Conservation (phyloP, 2,329 filamentous ascomycete genomes). For the Raffaelea albimanens region DNA sequence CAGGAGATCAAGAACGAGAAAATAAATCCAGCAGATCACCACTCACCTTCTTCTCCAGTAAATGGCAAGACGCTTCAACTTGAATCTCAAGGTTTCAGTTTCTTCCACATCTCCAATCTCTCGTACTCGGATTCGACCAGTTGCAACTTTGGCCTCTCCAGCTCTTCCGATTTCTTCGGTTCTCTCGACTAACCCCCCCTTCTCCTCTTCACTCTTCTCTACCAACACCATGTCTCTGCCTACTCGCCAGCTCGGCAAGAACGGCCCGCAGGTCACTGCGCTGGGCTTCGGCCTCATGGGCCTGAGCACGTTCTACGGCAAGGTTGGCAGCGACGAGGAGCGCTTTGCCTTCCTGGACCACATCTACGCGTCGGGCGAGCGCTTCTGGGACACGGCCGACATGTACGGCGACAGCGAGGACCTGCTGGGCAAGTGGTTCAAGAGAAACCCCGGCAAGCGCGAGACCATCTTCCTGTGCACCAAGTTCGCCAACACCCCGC, state of each 20-base stretch:
- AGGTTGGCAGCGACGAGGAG: conserved; percentile 22
- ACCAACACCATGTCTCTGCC: conserved; percentile 12
- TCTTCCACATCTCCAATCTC: no score
- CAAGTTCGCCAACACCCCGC: conserved; percentile 12
- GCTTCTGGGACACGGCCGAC: conserved; percentile 34
- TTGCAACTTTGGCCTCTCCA: no score
- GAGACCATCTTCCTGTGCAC: conserved; percentile 31
- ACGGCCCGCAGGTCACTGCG: conserved; percentile 34
- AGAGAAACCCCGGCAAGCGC: conserved; percentile 25
- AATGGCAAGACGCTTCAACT: no score
- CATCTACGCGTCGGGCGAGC: conserved; percentile 28
- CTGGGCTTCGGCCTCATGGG: conserved; percentile 40
- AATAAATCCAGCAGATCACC: no score
- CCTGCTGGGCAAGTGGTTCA: conserved; percentile 34
- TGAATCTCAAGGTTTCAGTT: no score
- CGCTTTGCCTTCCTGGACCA: conserved; percentile 31
- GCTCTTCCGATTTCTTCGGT: no score
- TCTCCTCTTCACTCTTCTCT: background rate
- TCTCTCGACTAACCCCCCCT: no score
- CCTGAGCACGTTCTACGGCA: conserved; percentile 15
- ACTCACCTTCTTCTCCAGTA: no score
- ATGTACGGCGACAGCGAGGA: conserved; percentile 34
- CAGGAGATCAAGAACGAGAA: no score
- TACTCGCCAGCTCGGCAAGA: conserved; percentile 33
- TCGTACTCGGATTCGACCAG: no score